Conservation (phyloP, 2,329 filamentous ascomycete species). For the Pseudocercospora fuligena region DNA sequence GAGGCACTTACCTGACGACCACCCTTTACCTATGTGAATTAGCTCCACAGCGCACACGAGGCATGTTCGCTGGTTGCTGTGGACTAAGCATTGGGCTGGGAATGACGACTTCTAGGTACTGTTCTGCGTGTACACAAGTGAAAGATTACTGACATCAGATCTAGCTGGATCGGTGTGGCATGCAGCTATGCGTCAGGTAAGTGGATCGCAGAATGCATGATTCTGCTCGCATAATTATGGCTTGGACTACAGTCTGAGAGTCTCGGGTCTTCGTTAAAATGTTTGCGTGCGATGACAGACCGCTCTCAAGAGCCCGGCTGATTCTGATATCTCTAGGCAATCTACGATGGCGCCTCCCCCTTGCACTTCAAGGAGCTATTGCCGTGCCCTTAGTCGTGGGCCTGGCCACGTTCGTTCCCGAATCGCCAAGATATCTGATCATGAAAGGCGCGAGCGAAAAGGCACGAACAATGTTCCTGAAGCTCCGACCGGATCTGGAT, state of each 20-base stretch:
- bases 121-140: background rate
- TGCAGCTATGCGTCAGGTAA: constrained; percentile 46
- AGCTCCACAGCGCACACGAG: constrained; percentile 47
- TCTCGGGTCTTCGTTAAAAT: too few relatives aligned
- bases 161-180: constrained; percentile 52
- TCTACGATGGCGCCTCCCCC: constrained; percentile 30
- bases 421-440: constrained; percentile 31
- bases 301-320: too few relatives aligned
- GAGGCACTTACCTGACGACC: constrained; percentile 46
- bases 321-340: background rate
- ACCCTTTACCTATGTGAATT: constrained; percentile 61
- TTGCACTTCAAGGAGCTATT: constrained; percentile 47
- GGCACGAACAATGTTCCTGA: constrained; percentile 34
- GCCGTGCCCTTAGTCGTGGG: constrained; percentile 47
- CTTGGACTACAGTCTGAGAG: too few relatives aligned
- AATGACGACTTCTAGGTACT: constrained; percentile 48
- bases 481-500: constrained; percentile 51
- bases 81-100: constrained; percentile 60
- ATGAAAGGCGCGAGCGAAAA: constrained; percentile 31
- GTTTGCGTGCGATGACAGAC: too few relatives aligned
- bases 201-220: too few relatives aligned
- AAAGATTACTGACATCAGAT: constrained; percentile 27
- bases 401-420: constrained; percentile 27
- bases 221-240: too few relatives aligned
- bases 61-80: constrained; percentile 53